These are phyloP conservation scores for Colletotrichum cuscutae DNA, from an alignment of 2,329 filamentous ascomycete species.

Conservation along the genomic window DNA sequence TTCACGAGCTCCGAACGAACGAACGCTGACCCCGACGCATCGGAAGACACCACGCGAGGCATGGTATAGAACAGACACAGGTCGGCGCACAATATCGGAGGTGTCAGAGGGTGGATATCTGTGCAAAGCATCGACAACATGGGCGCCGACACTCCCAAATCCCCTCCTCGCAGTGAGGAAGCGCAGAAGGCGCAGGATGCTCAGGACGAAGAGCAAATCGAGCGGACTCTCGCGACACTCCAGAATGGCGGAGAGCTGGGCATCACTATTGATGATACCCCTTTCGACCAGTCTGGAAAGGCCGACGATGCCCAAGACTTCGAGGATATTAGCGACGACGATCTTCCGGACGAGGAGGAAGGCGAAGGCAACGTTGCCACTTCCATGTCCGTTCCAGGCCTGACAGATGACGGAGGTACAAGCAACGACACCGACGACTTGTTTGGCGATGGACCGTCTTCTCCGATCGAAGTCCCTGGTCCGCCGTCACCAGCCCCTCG, in stretches of 20 bases:
- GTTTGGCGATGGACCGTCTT: slow-evolving; percentile 70
- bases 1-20: slow-evolving; percentile 27
- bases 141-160: slow-evolving; percentile 34
- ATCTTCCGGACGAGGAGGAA: slow-evolving; percentile 84
- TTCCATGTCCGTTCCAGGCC: slow-evolving; percentile 60
- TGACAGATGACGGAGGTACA: slow-evolving; percentile 69
- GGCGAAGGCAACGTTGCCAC: slow-evolving; percentile 55
- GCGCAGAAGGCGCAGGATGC: slow-evolving; percentile 57
- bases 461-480: slow-evolving; percentile 55
- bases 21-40: slow-evolving; percentile 18
- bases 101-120: slow-evolving; percentile 28
- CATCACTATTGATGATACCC: slow-evolving; percentile 55
- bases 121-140: slow-evolving; percentile 30
- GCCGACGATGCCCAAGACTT: slow-evolving; percentile 93
- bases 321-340: slow-evolving; percentile 91
- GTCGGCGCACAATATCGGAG: slow-evolving; percentile 30
- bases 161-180: slow-evolving; percentile 45
- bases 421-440: slow-evolving; percentile 73
- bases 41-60: slow-evolving; percentile 23
- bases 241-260: slow-evolving; percentile 51
- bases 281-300: slow-evolving; percentile 78
- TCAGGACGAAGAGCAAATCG: slow-evolving; percentile 60
- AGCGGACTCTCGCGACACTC: slow-evolving; percentile 54
- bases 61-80: slow-evolving; percentile 27
- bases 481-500: slow-evolving; percentile 57